Evolutionary conservation across 441 rosid genomes (phyloP), one percentile per base, ranked within the genome.

Genomic region (Mallotus repandus): DNA sequence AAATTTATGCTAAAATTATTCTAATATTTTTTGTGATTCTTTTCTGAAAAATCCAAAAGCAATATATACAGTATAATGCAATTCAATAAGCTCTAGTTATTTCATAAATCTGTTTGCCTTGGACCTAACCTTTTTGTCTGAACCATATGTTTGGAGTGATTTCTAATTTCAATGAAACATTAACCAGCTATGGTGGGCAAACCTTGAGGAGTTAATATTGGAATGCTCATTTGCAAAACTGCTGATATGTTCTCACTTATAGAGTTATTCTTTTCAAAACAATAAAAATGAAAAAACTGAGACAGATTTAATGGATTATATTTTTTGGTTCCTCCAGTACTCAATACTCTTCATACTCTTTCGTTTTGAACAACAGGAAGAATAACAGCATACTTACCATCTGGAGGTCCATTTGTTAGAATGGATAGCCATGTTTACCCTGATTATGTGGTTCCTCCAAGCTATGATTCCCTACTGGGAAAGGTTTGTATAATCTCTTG

Each of bases 371-470:
- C 65, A 25, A 72, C 92, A 94, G 99, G 99, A 65, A 92, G 94
- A 84, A 89, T 94, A 82, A 92, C 97, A 74, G 77, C 97, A 60
- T 94, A 94, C 79, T 82, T 94, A 79, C 99, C 99, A 69, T 89
- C 99, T 72, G 98, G 99, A 86, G 99, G 99, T 58, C 99, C 99
- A 19, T 94, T 91, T 81, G 98, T 94, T 57, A 86, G 99, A 83
- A 94, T 94, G 99, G 99, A 94, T 73, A 94, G 99, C 83, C 99
- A 94, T 74, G 90, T 94, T 4, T 94, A 94, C 86, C 89, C 99
- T 49, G 98, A 94, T 81, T 94, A 92, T 68, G 92, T 94, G 72
- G 99, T 94, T 80, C 99, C 99, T 71, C 99, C 99, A 58, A 94
- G 97, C 86, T 94, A 94, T 77, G 99, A 94, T 82, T 94, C 99